phyloP scores from a whole-genome alignment of 768 basidiomycete species.

The Rhodotorula kratochvilovae region DNA sequence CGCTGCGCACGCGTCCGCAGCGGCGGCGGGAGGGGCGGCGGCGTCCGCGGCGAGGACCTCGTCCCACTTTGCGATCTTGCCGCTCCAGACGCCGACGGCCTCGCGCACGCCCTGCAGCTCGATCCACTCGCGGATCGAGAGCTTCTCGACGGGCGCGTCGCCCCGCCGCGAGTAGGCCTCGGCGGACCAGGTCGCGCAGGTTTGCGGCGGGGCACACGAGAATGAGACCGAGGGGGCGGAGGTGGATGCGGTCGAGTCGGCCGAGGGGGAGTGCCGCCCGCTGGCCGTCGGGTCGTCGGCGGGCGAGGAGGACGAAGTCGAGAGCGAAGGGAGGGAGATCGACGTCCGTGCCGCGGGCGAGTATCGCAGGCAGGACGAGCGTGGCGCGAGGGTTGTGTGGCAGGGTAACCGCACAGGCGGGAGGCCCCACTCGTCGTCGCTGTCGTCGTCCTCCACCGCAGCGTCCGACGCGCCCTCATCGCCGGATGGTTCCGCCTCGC shows the following conservation, averaged over 20 bases:
- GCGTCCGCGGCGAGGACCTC: neutral
- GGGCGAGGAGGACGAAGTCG: neutral
- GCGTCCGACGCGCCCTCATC: neutral
- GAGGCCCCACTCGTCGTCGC: neutral
- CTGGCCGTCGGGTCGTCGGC: neutral
- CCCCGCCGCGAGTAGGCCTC: conserved; percentile 23
- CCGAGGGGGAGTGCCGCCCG: neutral
- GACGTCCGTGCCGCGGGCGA: conserved; percentile 7
- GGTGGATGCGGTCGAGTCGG: neutral
- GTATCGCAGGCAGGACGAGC: conserved; percentile 26
- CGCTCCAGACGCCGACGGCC: conserved; percentile 36
- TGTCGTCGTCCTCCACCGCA: neutral
- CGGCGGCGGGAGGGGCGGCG: neutral
- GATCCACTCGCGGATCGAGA: conserved; percentile 36
- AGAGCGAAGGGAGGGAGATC: neutral
- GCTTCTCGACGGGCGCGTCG: conserved; percentile 34
- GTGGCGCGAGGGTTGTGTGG: conserved; percentile 7
- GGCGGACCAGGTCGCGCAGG: conserved; percentile 22
- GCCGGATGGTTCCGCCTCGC: neutral
- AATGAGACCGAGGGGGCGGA: conserved; percentile 20
- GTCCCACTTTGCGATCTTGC: conserved; percentile 32
- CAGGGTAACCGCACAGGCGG: neutral
- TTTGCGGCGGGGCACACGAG: conserved; percentile 15
- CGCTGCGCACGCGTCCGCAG: neutral
- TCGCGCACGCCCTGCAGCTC: conserved; percentile 35